Percentiles rank a stretch among this genome's conserved stretches.
Evolutionary conservation across 257 asterid species (phyloP).

Genomic region (Jaltomata sinuosa): DNA sequence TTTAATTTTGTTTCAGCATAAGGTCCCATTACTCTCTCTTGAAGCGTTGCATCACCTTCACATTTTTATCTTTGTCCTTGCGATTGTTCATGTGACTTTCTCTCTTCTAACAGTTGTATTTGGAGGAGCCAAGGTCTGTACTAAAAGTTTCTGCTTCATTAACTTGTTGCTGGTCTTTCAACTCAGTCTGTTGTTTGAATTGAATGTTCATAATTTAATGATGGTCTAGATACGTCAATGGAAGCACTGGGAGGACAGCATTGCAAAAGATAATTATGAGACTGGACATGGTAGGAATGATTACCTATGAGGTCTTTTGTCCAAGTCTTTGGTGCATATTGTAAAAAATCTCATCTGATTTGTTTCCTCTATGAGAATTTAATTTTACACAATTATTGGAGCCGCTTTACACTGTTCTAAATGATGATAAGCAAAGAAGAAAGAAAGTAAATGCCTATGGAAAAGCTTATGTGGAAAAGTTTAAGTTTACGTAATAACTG

Average conservation of each 20-base stretch:
- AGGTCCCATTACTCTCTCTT: constrained; percentile 66
- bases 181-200: not conserved
- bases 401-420: not conserved
- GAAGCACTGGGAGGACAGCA: constrained; percentile 88
- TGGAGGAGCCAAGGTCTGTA: constrained; percentile 62
- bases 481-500: not conserved
- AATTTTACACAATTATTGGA: not conserved
- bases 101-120: constrained; percentile 66
- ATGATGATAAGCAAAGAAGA: not conserved
- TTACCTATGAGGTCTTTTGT: not conserved
- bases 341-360: not conserved
- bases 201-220: not conserved
- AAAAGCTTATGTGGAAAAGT: not conserved
- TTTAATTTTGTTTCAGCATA: constrained; percentile 24
- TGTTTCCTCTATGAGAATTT: not conserved
- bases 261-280: constrained; percentile 49
- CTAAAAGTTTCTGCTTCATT: not conserved
- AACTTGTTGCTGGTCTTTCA: not conserved
- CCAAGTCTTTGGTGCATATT: not conserved
- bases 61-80: constrained; percentile 78
- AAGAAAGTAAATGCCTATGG: not conserved
- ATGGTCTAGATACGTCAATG: constrained; percentile 75
- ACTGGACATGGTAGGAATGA: constrained; percentile 34
- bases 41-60: constrained; percentile 77
- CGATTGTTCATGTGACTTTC: constrained; percentile 76